A percentile compares a stretch with the other conserved stretches of the same genome.
Conservation (phyloP, 306 rosid genomes). For the Ochetophila trinervis region DNA sequence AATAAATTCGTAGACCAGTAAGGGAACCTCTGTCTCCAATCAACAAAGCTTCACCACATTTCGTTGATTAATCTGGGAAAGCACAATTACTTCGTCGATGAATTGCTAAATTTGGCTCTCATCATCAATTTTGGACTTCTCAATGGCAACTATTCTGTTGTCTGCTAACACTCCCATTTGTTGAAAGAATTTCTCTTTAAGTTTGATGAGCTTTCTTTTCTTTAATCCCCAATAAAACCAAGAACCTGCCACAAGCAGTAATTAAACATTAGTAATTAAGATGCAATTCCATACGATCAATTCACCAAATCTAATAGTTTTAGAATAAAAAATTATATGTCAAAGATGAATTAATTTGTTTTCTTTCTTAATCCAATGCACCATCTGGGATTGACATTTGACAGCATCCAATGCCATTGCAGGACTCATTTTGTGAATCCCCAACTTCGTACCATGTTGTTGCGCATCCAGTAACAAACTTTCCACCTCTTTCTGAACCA, state of each 20-base stretch:
- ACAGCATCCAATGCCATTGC: no score
- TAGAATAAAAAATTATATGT: no score
- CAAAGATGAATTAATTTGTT: no score
- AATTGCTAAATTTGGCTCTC: conserved; percentile 23
- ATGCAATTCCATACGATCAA: no score
- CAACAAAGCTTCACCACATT: conserved; percentile 24
- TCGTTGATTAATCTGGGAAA: conserved; percentile 24
- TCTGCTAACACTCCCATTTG: conserved; percentile 8
- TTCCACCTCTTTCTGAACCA: no score
- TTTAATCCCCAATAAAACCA: conserved; percentile 3
- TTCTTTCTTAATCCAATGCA: no score
- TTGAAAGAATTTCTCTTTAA: conserved; percentile 5
- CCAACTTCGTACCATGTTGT: no score
- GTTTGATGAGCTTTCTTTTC: conserved; percentile 7
- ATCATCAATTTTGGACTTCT: conserved; percentile 20
- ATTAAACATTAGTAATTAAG: no score
- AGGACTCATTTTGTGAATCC: no score
- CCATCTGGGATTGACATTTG: no score
- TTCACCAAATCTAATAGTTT: no score
- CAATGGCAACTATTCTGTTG: conserved; percentile 11
- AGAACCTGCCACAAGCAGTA: background rate
- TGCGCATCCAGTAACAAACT: no score
- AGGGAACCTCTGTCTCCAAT: conserved; percentile 18
- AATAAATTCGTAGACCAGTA: conserved; percentile 18
- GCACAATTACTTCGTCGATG: conserved; percentile 18